Evolutionary conservation across 805 yeast genomes (phyloP).

Genomic region (Candida parachauliodes): DNA sequence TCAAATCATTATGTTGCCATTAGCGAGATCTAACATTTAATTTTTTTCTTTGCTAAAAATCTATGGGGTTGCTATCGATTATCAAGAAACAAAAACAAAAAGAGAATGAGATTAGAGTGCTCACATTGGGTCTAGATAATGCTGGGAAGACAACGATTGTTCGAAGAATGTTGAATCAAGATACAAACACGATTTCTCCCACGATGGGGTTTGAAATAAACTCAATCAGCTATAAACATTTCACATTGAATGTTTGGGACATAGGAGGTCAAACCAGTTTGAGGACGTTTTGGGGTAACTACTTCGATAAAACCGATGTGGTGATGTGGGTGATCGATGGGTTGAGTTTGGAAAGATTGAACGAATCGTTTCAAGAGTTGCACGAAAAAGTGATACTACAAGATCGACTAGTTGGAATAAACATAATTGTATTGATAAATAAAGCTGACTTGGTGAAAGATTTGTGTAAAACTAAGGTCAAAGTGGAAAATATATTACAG

Average conservation of each 20-base stretch:
- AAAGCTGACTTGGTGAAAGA: slow-evolving; percentile 58
- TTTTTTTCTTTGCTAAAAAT: not conserved
- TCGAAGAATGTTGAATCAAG: slow-evolving; percentile 49
- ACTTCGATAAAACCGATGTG: slow-evolving; percentile 74
- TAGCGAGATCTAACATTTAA: not conserved
- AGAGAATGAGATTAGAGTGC: slow-evolving; percentile 70
- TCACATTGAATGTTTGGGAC: slow-evolving; percentile 70
- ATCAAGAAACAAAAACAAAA: slow-evolving; percentile 79
- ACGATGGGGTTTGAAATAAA: slow-evolving; percentile 88
- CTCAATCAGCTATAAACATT: slow-evolving; percentile 44
- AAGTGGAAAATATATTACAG: slow-evolving; percentile 16
- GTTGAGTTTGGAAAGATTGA: slow-evolving; percentile 53
- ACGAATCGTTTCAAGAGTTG: slow-evolving; percentile 67
- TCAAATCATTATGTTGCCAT: not conserved
- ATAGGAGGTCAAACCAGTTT: slow-evolving; percentile 64
- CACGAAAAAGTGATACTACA: slow-evolving; percentile 54
- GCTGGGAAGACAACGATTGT: slow-evolving; percentile 90
- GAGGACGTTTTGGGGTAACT: slow-evolving; percentile 64
- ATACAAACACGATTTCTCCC: slow-evolving; percentile 62
- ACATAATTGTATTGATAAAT: slow-evolving; percentile 66
- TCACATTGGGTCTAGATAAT: slow-evolving; percentile 83
- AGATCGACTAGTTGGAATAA: slow-evolving; percentile 67
- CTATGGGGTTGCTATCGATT: slow-evolving; percentile 81
- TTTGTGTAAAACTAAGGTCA: slow-evolving; percentile 9
- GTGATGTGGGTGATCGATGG: slow-evolving; percentile 86